phyloP scores from a whole-genome alignment of 805 yeast genomes.

The Sugiyamaella qingdaonensis region DNA sequence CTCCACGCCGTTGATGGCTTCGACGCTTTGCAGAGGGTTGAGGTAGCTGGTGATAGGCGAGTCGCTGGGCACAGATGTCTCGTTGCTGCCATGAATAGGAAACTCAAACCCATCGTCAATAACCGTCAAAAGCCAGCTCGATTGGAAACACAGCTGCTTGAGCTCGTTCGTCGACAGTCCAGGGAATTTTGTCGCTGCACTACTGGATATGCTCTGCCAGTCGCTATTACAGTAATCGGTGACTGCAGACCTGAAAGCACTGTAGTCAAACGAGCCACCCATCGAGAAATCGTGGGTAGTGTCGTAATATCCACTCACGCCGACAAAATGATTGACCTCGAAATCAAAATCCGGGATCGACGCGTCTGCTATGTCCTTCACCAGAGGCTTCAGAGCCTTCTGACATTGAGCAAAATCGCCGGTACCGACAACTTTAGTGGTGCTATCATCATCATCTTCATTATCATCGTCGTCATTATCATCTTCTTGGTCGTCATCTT shows the following conservation, averaged over 20 bases:
- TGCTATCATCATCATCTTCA: background rate
- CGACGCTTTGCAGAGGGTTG: slow-evolving; percentile 78
- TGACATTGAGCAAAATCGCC: slow-evolving; percentile 79
- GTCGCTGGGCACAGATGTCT: background rate
- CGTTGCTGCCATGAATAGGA: slow-evolving; percentile 40
- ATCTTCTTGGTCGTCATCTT: slow-evolving; percentile 12
- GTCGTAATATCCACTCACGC: slow-evolving; percentile 96
- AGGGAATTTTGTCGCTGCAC: slow-evolving; percentile 52
- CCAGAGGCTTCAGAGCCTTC: slow-evolving; percentile 65
- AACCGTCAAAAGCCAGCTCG: slow-evolving; percentile 86
- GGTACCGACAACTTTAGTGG: slow-evolving; percentile 52
- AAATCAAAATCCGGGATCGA: slow-evolving; percentile 69
- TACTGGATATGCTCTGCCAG: slow-evolving; percentile 55
- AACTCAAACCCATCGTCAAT: slow-evolving; percentile 88
- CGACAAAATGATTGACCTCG: slow-evolving; percentile 77
- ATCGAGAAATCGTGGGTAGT: slow-evolving; percentile 87
- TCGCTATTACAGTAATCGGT: slow-evolving; percentile 69
- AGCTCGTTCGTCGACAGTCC: slow-evolving; percentile 50
- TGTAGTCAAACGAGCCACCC: slow-evolving; percentile 79
- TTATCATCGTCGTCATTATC: background rate
- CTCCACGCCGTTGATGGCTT: slow-evolving; percentile 75
- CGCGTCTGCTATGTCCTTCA: slow-evolving; percentile 29
- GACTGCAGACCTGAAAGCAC: slow-evolving; percentile 62
- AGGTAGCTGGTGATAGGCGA: slow-evolving; percentile 14
- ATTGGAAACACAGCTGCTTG: slow-evolving; percentile 82